Conservation (phyloP, 306 rosid species). For the Potentilla sterilis region DNA sequence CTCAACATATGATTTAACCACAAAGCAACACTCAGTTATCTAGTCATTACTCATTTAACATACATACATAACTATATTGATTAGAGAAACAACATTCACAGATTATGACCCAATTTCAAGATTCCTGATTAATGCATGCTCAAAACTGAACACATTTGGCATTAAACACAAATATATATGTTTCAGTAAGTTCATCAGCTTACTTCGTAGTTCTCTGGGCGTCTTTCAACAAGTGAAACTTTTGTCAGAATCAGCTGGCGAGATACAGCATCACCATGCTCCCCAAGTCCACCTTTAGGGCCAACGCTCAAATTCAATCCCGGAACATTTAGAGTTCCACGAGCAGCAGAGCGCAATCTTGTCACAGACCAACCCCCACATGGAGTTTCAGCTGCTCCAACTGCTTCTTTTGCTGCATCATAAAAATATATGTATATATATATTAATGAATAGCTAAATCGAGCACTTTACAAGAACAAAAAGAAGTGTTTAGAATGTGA, state of each 20-base stretch:
- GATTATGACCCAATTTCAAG: neutral
- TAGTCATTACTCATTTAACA: neutral
- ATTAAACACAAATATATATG: neutral
- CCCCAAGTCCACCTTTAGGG: conserved; percentile 98
- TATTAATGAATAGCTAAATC: conserved; percentile 10
- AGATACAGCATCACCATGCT: conserved; percentile 93
- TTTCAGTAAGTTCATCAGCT: conserved; percentile 47
- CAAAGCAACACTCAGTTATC: neutral
- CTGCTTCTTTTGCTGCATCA: conserved; percentile 87
- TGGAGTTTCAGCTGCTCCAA: conserved; percentile 98
- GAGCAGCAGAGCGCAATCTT: conserved; percentile 94
- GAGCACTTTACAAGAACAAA: neutral
- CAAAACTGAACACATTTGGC: too few relatives aligned
- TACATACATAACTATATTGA: neutral
- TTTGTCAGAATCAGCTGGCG: conserved; percentile 97
- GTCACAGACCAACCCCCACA: conserved; percentile 97
- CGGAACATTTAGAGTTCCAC: conserved; percentile 87
- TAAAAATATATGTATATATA: too few relatives aligned
- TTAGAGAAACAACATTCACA: neutral
- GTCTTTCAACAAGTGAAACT: conserved; percentile 95
- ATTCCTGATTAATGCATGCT: too few relatives aligned
- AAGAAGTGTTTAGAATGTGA: conserved; percentile 22
- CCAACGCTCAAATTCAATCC: conserved; percentile 94
- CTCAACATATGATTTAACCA: conserved; percentile 55
- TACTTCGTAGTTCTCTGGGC: conserved; percentile 99